Evolutionary conservation across 257 asterid genomes (phyloP).

Genomic region (Craterostigma plantagineum): DNA sequence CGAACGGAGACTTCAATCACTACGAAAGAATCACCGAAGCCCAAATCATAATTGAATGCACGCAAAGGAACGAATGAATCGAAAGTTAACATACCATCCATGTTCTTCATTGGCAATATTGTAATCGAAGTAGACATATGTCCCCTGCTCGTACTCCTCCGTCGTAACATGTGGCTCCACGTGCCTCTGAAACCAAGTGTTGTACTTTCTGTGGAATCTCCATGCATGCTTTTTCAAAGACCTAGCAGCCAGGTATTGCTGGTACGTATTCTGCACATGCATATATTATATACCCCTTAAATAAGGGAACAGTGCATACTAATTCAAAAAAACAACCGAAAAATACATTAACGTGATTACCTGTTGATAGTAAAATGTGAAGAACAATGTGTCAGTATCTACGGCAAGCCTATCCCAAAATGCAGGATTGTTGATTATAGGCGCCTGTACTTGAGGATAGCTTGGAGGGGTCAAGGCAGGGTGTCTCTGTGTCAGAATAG

Average conservation of each 20-base stretch:
- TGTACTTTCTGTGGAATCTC: constrained; percentile 93
- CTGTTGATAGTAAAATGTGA: constrained; percentile 94
- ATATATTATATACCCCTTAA: no score
- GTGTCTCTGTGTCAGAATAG: constrained; percentile 45
- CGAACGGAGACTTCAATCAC: no score
- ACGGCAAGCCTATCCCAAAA: constrained; percentile 97
- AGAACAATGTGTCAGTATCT: constrained; percentile 87
- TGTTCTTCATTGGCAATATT: constrained; percentile 79
- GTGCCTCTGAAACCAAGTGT: constrained; percentile 98
- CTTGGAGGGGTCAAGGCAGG: constrained; percentile 72
- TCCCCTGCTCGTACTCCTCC: constrained; percentile 90
- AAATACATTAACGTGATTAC: constrained; percentile 16
- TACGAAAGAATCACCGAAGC: no score
- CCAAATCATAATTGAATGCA: no score
- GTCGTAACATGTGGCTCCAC: constrained; percentile 94
- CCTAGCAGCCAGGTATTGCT: constrained; percentile 94
- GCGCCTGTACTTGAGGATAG: constrained; percentile 99
- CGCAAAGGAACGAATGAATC: background rate
- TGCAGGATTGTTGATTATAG: constrained; percentile 86
- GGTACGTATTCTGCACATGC: constrained; percentile 65
- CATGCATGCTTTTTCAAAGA: constrained; percentile 93
- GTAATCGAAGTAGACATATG: constrained; percentile 95
- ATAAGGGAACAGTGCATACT: no score
- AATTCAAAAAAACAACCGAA: no score
- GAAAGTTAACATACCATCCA: constrained; percentile 53